These are phyloP conservation scores for Ilyonectria mors-panacis DNA, from an alignment of 2,329 filamentous ascomycete species.

Conservation along the genomic window DNA sequence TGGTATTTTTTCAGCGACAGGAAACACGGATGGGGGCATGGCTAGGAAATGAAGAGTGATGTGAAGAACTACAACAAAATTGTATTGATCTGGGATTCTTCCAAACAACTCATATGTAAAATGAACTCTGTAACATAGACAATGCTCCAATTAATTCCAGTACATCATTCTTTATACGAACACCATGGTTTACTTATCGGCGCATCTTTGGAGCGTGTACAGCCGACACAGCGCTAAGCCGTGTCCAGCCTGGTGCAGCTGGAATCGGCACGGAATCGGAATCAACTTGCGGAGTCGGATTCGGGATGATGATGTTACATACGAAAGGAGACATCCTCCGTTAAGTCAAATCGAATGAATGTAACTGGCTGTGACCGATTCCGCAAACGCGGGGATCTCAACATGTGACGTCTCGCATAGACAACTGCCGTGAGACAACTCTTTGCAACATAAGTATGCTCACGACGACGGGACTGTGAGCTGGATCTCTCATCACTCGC, in stretches of 20 bases:
- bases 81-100: no score
- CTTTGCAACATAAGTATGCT: not conserved
- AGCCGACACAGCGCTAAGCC: not conserved
- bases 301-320: not conserved
- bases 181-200: not conserved
- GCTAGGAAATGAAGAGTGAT: not conserved
- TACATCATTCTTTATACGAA: not conserved
- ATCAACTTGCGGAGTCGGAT: constrained; percentile 22
- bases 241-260: constrained; percentile 9
- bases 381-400: not conserved
- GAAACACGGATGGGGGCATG: constrained; percentile 10
- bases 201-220: no score
- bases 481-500: not conserved
- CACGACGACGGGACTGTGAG: not conserved
- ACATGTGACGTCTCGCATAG: not conserved
- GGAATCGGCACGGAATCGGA: constrained; percentile 31
- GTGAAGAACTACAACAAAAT: no score
- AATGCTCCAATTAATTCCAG: not conserved
- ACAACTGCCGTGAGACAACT: not conserved
- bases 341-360: no score
- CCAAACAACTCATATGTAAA: no score
- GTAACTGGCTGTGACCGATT: not conserved
- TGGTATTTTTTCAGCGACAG: constrained; percentile 24
- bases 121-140: no score
- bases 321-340: not conserved